A percentile compares a stretch with the other conserved stretches of the same genome.
phyloP scores from a whole-genome alignment of 257 asterid species.

The Solanum pimpinellifolium region DNA sequence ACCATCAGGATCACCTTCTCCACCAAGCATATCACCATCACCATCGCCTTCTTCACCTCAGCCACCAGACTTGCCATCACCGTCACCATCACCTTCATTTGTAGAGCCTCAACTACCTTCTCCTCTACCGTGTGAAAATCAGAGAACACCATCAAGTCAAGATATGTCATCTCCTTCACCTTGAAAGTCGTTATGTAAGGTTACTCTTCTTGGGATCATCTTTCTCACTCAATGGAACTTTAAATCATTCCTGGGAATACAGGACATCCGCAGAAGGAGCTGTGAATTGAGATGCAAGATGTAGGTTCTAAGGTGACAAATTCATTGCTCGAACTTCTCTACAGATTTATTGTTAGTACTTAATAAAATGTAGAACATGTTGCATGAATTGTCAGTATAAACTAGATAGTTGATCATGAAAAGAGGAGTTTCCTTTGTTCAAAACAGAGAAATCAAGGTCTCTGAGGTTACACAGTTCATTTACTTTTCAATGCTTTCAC shows the following conservation, averaged over 20 bases:
- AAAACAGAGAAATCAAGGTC: not conserved
- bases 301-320: not conserved
- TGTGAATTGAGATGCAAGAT: not conserved
- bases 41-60: not conserved
- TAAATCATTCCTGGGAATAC: not conserved
- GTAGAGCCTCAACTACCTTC: not conserved
- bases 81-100: not conserved
- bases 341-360: not conserved
- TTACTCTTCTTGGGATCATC: not conserved
- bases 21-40: not conserved
- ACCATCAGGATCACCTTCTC: not conserved
- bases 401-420: not conserved
- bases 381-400: not conserved
- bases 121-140: not conserved
- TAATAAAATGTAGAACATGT: not conserved
- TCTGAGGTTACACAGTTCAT: not conserved
- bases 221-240: not conserved
- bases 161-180: not conserved
- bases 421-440: not conserved
- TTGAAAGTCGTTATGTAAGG: not conserved
- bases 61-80: not conserved
- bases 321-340: not conserved
- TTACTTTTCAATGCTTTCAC: not conserved
- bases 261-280: not conserved
- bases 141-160: not conserved